phyloP scores from a whole-genome alignment of 345 rosid species.

The Psidium guajava region DNA sequence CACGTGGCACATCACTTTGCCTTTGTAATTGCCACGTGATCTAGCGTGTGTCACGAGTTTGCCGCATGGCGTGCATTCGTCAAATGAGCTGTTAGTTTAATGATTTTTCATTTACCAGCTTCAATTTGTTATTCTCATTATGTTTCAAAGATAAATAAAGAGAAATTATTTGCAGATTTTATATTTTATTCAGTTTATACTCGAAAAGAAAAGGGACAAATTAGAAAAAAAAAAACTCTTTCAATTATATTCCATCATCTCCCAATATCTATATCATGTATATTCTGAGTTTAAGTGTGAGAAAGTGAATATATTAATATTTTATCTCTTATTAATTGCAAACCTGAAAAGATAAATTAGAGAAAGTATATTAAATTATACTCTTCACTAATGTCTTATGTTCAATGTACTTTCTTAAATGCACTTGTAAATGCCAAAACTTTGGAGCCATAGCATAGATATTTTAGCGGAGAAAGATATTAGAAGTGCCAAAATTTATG shows the following conservation, averaged over 20 bases:
- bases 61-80: not conserved
- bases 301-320: not conserved
- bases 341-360: not conserved
- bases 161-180: not conserved
- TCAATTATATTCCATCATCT: not conserved
- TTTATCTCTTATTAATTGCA: not conserved
- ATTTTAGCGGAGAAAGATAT: not conserved
- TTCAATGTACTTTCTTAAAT: not conserved
- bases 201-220: not conserved
- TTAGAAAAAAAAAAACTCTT: not conserved
- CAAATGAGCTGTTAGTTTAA: not conserved
- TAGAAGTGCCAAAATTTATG: too few relatives aligned
- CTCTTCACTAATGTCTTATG: not conserved
- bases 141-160: not conserved
- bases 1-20: too few relatives aligned
- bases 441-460: not conserved
- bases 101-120: not conserved
- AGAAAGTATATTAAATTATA: not conserved
- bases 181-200: not conserved
- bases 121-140: not conserved
- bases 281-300: not conserved
- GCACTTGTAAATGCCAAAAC: accelerated
- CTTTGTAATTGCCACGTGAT: too few relatives aligned
- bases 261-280: not conserved
- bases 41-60: not conserved